Evolutionary conservation across 768 basidiomycete genomes (phyloP).

Genomic region (Lactifluus pinguis): DNA sequence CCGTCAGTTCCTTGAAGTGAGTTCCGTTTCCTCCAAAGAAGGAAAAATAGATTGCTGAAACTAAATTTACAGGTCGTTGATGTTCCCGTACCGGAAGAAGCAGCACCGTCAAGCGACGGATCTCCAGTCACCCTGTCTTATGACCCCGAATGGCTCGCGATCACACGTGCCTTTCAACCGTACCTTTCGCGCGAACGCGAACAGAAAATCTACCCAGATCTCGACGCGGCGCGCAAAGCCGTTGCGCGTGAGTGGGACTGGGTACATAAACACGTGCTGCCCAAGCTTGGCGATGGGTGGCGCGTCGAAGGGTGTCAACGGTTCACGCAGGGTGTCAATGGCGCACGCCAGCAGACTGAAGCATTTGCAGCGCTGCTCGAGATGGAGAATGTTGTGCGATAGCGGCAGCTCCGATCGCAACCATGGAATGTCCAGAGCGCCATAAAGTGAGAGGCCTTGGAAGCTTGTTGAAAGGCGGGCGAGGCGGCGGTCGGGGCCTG

Average conservation of each 20-base stretch:
- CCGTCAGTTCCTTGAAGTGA: constrained; percentile 75
- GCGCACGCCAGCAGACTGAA: constrained; percentile 45
- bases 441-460: not conserved
- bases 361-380: constrained; percentile 76
- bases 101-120: not conserved
- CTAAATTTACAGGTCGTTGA: not conserved
- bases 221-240: constrained; percentile 25
- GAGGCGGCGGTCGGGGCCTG: not conserved
- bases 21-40: not conserved
- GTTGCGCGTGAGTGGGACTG: constrained; percentile 56
- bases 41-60: not conserved
- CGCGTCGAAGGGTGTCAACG: constrained; percentile 13
- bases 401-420: not conserved
- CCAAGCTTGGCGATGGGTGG: constrained; percentile 19
- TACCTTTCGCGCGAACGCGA: constrained; percentile 49
- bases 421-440: not conserved
- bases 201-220: constrained; percentile 52
- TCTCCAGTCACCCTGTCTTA: constrained; percentile 43
- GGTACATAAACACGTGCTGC: constrained; percentile 51
- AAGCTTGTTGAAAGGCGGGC: not conserved
- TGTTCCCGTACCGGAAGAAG: not conserved
- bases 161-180: constrained; percentile 78
- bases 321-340: constrained; percentile 2
- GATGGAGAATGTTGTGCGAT: constrained; percentile 58
- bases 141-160: constrained; percentile 92